These are phyloP conservation scores for Fusarium sulawesiense DNA, from an alignment of 2,329 filamentous ascomycete genomes.

Conservation along the genomic window DNA sequence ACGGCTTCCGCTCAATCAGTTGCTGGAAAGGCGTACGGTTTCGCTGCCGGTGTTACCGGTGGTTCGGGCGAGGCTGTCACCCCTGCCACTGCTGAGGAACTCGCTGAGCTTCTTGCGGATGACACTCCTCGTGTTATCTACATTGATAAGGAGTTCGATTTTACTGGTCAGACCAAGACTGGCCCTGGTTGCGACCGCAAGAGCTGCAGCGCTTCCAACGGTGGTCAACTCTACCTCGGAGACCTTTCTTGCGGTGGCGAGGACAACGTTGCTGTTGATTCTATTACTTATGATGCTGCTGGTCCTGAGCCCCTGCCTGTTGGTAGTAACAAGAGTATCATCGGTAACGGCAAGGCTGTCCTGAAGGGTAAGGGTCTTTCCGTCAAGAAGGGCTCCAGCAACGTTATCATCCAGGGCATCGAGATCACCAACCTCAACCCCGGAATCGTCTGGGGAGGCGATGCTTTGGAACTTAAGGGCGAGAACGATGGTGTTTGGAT, in stretches of 20 bases:
- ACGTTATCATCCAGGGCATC: conserved; percentile 64
- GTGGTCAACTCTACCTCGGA: conserved; percentile 47
- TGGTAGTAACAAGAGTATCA: conserved; percentile 48
- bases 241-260: conserved; percentile 44
- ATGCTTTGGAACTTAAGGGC: conserved; percentile 19
- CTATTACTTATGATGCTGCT: conserved; percentile 47
- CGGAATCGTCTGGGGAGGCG: conserved; percentile 46
- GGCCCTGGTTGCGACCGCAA: conserved; percentile 45
- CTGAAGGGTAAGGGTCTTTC: conserved; percentile 56
- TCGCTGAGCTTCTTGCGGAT: conserved; percentile 49
- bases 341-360: conserved; percentile 43
- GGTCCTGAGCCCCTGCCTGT: conserved; percentile 39
- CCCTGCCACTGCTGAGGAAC: conserved; percentile 59
- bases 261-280: conserved; percentile 41
- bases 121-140: conserved; percentile 43
- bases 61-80: conserved; percentile 58
- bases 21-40: conserved; percentile 48
- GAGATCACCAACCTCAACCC: conserved; percentile 59
- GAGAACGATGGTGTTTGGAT: conserved; percentile 46
- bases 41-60: conserved; percentile 59
- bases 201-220: conserved; percentile 46
- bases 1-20: conserved; percentile 44
- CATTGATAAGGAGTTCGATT: conserved; percentile 45
- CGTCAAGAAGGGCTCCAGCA: conserved; percentile 56
- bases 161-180: conserved; percentile 42